phyloP scores from a whole-genome alignment of 371 early-diverging fungal species.

The Circinella umbellata region DNA sequence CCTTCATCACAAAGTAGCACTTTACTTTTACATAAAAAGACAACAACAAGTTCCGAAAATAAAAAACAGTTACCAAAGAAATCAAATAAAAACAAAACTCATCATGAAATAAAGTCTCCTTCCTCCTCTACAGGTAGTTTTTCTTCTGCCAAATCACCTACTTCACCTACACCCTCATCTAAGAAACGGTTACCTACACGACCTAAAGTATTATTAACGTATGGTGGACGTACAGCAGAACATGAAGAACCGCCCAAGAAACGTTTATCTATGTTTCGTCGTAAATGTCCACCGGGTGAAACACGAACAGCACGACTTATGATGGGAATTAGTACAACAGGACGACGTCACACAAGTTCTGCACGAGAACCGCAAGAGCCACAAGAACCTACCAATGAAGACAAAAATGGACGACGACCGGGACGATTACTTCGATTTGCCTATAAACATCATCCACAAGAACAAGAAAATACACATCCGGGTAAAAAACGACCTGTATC shows the following conservation, averaged over 20 bases:
- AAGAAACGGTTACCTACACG: slow-evolving; percentile 8
- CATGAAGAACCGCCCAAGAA: slow-evolving; percentile 29
- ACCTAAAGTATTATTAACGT: slow-evolving; percentile 21
- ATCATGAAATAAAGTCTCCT: neutral
- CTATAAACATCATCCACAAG: no score
- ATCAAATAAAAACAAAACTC: neutral
- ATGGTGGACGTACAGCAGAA: slow-evolving; percentile 2
- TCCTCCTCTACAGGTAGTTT: neutral
- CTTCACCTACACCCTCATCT: slow-evolving; percentile 5
- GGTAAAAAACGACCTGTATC: slow-evolving; percentile 34
- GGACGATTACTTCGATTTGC: slow-evolving; percentile 11
- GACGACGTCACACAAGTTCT: slow-evolving; percentile 29
- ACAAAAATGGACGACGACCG: no score
- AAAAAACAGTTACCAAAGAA: slow-evolving; percentile 4
- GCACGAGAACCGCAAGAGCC: slow-evolving; percentile 20
- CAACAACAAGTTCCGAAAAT: slow-evolving; percentile 4
- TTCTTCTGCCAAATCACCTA: neutral
- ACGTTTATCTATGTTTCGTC: slow-evolving; percentile 31
- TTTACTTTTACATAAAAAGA: slow-evolving; percentile 8
- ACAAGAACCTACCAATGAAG: no score
- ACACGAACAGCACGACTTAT: slow-evolving; percentile 46
- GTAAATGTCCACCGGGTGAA: slow-evolving; percentile 42
- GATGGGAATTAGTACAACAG: slow-evolving; percentile 49
- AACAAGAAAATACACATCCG: neutral
- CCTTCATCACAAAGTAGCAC: slow-evolving; percentile 24